These are phyloP conservation scores for Starmerella vaccinii DNA, from an alignment of 805 yeast genomes.

Conservation along the genomic window DNA sequence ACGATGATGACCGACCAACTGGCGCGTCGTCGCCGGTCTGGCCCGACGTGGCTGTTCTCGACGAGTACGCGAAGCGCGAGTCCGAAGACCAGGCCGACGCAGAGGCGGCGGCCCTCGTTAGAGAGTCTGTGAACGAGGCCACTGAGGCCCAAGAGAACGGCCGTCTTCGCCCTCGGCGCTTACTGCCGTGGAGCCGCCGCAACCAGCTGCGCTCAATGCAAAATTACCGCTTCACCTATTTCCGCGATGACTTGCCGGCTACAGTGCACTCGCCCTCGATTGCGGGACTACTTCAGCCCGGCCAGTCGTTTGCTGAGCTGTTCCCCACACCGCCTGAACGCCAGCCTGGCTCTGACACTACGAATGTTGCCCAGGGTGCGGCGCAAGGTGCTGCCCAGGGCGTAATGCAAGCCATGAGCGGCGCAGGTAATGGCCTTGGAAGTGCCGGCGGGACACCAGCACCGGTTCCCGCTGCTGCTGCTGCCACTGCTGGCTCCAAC, in stretches of 20 bases:
- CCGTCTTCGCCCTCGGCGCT: constrained; percentile 62
- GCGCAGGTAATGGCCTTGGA: neutral
- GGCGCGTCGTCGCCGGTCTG: constrained; percentile 36
- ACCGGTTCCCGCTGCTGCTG: no score
- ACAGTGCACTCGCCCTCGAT: constrained; percentile 84
- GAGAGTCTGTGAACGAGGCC: constrained; percentile 45
- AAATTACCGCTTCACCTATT: constrained; percentile 76
- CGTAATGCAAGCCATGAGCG: constrained; percentile 2
- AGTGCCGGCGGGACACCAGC: no score
- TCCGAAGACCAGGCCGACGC: constrained; percentile 34
- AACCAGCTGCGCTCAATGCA: constrained; percentile 23
- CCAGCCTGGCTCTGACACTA: neutral
- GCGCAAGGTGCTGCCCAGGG: constrained; percentile 9
- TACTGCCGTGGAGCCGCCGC: constrained; percentile 59
- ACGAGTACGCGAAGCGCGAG: constrained; percentile 70
- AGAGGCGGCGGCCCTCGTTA: constrained; percentile 27
- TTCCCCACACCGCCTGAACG: constrained; percentile 34
- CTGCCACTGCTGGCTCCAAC: neutral
- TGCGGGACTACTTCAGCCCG: constrained; percentile 63
- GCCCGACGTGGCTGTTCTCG: constrained; percentile 75
- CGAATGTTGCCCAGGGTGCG: constrained; percentile 8
- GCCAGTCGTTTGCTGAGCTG: constrained; percentile 48
- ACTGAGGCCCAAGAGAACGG: constrained; percentile 38
- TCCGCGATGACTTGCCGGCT: constrained; percentile 79
- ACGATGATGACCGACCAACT: constrained; percentile 30